Conservation (phyloP, 805 yeast species). For the Wickerhamiella azyma region DNA sequence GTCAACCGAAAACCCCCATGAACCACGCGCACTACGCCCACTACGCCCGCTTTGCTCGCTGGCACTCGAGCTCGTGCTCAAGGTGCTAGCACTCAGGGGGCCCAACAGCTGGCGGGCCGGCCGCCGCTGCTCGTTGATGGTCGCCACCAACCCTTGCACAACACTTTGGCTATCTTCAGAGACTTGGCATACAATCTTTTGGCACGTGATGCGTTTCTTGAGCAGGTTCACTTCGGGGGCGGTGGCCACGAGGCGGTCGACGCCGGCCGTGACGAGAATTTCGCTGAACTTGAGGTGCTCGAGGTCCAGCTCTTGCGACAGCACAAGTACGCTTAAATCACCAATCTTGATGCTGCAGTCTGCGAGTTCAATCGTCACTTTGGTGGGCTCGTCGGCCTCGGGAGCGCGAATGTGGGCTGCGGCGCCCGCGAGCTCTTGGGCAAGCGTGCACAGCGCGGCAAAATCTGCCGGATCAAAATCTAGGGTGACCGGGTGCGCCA, state of each 20-base stretch:
- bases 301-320: slow-evolving; percentile 12
- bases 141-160: neutral
- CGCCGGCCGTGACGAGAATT: slow-evolving; percentile 11
- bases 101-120: neutral
- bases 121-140: neutral
- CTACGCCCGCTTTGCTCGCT: neutral
- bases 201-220: neutral
- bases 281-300: slow-evolving; percentile 11
- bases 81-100: neutral
- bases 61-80: neutral
- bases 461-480: neutral
- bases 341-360: slow-evolving; percentile 15
- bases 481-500: slow-evolving; percentile 6
- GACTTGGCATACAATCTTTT: neutral
- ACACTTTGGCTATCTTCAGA: neutral
- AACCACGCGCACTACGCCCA: neutral
- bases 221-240: neutral
- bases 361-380: slow-evolving; percentile 11
- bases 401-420: slow-evolving; percentile 10
- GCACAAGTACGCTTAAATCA: slow-evolving; percentile 11
- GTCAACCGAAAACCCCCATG: neutral
- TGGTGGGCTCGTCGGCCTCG: slow-evolving; percentile 12
- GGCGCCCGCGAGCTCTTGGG: neutral
- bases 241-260: slow-evolving; percentile 12
- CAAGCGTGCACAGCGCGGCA: neutral